Conservation (phyloP, 495 filamentous ascomycete species). For the Penicillium herquei region DNA sequence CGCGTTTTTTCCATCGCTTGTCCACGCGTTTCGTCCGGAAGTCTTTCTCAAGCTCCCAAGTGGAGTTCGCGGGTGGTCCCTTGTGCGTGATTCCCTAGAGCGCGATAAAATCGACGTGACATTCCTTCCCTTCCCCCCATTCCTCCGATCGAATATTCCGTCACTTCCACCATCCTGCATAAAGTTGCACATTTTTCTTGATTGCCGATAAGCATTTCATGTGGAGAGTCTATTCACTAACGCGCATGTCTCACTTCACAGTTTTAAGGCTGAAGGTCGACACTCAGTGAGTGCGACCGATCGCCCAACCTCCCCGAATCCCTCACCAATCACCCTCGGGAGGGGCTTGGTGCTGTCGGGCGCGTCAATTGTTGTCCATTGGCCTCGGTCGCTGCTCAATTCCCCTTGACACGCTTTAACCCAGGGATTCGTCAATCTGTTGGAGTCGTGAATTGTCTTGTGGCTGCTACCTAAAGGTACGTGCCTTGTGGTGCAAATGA, state of each 20-base stretch:
- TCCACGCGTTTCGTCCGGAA: too few relatives aligned
- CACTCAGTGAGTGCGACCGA: slow-evolving; percentile 31
- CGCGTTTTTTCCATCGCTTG: background rate
- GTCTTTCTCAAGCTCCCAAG: too few relatives aligned
- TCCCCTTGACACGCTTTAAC: background rate
- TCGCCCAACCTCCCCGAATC: slow-evolving; percentile 17
- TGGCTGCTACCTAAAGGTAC: slow-evolving; percentile 22
- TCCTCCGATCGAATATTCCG: slow-evolving; percentile 63
- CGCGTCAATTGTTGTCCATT: slow-evolving; percentile 18
- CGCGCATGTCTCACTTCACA: slow-evolving; percentile 8
- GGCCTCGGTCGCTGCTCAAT: background rate
- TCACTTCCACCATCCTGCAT: slow-evolving; percentile 15
- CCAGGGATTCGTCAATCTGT: background rate
- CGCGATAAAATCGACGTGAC: slow-evolving; percentile 19
- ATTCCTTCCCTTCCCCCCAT: slow-evolving; percentile 24
- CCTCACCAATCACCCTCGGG: slow-evolving; percentile 20
- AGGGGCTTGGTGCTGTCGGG: slow-evolving; percentile 19
- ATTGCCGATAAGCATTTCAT: slow-evolving; percentile 18
- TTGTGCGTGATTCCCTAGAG: background rate
- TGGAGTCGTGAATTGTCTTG: slow-evolving; percentile 5
- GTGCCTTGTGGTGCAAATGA: slow-evolving; percentile 8
- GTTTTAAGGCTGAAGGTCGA: slow-evolving; percentile 23
- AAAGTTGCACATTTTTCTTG: slow-evolving; percentile 19
- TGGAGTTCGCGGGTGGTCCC: too few relatives aligned
- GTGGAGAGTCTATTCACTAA: slow-evolving; percentile 15